phyloP scores from a whole-genome alignment of 306 rosid genomes.

The Vigna trinervia region DNA sequence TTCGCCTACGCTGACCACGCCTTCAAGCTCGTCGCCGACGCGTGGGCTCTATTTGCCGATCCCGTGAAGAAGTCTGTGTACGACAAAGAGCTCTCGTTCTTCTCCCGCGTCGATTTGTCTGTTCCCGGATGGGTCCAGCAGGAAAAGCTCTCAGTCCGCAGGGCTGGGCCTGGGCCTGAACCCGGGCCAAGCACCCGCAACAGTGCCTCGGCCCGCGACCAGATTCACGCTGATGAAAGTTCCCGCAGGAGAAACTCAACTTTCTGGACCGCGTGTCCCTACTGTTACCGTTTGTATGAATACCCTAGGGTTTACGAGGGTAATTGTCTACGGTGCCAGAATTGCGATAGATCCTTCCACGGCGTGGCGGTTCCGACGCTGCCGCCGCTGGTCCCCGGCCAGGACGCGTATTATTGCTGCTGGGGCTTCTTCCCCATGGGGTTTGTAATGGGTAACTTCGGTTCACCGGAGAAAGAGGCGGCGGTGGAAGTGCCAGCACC shows the following conservation, averaged over 20 bases:
- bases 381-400: conserved; percentile 82
- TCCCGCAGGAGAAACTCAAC: conserved; percentile 52
- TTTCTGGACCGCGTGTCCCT: conserved; percentile 95
- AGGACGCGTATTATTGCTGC: conserved; percentile 90
- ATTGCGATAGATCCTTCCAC: conserved; percentile 77
- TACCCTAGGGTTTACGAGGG: conserved; percentile 79
- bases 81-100: conserved; percentile 68
- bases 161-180: conserved; percentile 37
- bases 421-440: conserved; percentile 96
- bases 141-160: conserved; percentile 62
- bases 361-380: conserved; percentile 61
- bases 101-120: conserved; percentile 57
- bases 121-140: conserved; percentile 61
- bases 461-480: conserved; percentile 46
- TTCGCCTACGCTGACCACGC: conserved; percentile 73
- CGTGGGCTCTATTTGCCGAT: conserved; percentile 85
- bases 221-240: conserved; percentile 35
- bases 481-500: neutral
- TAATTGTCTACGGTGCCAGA: conserved; percentile 77
- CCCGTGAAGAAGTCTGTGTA: conserved; percentile 59
- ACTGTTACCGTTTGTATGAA: conserved; percentile 85
- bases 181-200: neutral
- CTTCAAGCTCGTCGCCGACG: conserved; percentile 86
- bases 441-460: conserved; percentile 45
- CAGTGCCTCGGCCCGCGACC: conserved; percentile 30